A percentile compares a stretch with the other conserved stretches of the same genome.
phyloP scores from a whole-genome alignment of 192 early-diverging fungal species.

The Backusella sp. region DNA sequence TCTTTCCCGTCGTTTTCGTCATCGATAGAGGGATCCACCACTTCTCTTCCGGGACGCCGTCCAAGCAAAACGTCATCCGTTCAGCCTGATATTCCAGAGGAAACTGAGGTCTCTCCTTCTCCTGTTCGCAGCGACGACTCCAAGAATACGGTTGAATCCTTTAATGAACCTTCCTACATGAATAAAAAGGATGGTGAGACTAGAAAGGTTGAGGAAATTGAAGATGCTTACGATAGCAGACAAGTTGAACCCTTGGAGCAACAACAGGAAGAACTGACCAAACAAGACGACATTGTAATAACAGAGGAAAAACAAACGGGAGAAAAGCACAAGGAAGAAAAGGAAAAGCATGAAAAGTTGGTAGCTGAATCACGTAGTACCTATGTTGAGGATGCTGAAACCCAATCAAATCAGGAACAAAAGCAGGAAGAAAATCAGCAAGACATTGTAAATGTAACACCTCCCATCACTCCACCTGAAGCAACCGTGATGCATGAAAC shows the following conservation, averaged over 20 bases:
- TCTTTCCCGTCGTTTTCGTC: background rate
- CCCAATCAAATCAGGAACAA: background rate
- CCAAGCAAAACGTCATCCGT: background rate
- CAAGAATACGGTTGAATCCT: background rate
- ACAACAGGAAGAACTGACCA: background rate
- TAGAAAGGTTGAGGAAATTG: background rate
- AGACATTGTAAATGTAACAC: background rate
- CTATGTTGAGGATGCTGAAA: background rate
- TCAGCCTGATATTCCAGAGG: background rate
- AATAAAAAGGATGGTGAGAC: background rate
- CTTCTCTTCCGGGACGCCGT: background rate
- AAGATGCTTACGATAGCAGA: background rate
- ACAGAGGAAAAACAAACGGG: background rate
- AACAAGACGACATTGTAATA: background rate
- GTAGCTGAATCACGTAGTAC: background rate
- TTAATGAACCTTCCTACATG: slow-evolving; percentile 9
- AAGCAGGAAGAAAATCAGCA: background rate
- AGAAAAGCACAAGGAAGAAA: no score
- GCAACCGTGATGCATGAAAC: background rate
- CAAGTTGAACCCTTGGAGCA: background rate
- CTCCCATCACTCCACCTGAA: background rate
- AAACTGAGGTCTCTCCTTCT: background rate
- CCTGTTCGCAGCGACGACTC: background rate
- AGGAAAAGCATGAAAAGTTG: no score
- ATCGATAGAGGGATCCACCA: background rate